phyloP scores from a whole-genome alignment of 106 monocot species.

The Xerophyta viscosa region DNA sequence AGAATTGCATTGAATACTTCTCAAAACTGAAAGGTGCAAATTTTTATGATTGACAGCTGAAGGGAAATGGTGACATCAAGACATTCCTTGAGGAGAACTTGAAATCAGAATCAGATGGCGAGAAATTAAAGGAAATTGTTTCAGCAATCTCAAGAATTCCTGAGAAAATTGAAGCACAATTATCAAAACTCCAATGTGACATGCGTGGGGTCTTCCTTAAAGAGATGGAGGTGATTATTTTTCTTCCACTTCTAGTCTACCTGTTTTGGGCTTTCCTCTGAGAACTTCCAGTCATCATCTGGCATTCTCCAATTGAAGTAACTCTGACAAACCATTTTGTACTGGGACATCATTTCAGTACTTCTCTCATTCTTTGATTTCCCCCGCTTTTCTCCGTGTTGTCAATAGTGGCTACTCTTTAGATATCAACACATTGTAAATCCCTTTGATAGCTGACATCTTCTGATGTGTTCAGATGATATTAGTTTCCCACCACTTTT shows the following conservation, averaged over 20 bases:
- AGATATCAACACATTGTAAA: too few relatives aligned
- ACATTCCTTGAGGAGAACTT: conserved; percentile 48
- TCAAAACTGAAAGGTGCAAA: neutral
- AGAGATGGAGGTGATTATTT: conserved; percentile 52
- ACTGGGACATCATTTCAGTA: too few relatives aligned
- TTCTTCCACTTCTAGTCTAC: neutral
- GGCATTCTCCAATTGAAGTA: too few relatives aligned
- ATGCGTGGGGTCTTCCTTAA: conserved; percentile 31
- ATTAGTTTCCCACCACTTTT: too few relatives aligned
- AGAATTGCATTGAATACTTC: neutral
- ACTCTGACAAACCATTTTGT: too few relatives aligned
- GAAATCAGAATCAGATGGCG: conserved; percentile 34
- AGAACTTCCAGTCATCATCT: too few relatives aligned
- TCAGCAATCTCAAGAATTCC: conserved; percentile 45
- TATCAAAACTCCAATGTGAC: conserved; percentile 40
- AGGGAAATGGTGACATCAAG: conserved; percentile 73
- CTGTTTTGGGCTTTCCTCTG: neutral
- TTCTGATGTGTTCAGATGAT: too few relatives aligned
- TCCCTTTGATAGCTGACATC: too few relatives aligned
- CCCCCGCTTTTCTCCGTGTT: too few relatives aligned
- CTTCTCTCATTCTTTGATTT: too few relatives aligned
- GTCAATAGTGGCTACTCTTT: too few relatives aligned
- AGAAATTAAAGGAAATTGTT: conserved; percentile 49
- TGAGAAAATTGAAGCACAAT: conserved; percentile 40
- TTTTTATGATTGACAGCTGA: conserved; percentile 43